Conservation (phyloP, 225 moss, liverwort and hornwort genomes). For the Physcomitrellopsis africana region DNA sequence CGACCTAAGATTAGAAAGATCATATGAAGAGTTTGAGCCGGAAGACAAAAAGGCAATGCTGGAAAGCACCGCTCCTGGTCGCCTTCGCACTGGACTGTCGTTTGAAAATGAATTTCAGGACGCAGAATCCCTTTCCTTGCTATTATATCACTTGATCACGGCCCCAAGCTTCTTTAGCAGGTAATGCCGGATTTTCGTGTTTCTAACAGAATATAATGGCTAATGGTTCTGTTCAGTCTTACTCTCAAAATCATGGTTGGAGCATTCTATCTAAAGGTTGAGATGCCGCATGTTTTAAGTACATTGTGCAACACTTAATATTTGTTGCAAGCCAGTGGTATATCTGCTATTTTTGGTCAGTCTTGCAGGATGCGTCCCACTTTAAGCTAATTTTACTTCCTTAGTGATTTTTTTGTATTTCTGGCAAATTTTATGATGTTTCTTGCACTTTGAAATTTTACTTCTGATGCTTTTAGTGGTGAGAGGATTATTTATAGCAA, state of each 20-base stretch:
- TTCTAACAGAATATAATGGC: too few relatives aligned
- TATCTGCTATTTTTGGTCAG: too few relatives aligned
- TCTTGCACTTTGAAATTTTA: not conserved
- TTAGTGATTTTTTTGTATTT: too few relatives aligned
- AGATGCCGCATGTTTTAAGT: too few relatives aligned
- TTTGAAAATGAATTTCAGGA: constrained; percentile 41
- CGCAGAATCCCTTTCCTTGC: constrained; percentile 3
- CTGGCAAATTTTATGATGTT: not conserved
- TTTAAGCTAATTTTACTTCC: too few relatives aligned
- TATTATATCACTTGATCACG: constrained; percentile 46
- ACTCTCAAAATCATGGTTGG: too few relatives aligned
- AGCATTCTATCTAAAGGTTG: too few relatives aligned
- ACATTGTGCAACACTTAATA: too few relatives aligned
- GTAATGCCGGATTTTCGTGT: constrained; percentile 24
- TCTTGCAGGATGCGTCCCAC: too few relatives aligned
- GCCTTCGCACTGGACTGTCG: constrained; percentile 58
- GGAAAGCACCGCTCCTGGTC: constrained; percentile 53
- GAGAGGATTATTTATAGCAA: not conserved
- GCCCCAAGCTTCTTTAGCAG: constrained; percentile 61
- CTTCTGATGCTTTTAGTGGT: not conserved
- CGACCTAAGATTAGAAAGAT: constrained; percentile 6
- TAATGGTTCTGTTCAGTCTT: too few relatives aligned
- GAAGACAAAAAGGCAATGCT: not conserved
- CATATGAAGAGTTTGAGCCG: constrained; percentile 11
- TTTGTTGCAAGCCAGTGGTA: too few relatives aligned